Evolutionary conservation across 805 yeast genomes (phyloP).

Genomic region (Starmera dryadoides): DNA sequence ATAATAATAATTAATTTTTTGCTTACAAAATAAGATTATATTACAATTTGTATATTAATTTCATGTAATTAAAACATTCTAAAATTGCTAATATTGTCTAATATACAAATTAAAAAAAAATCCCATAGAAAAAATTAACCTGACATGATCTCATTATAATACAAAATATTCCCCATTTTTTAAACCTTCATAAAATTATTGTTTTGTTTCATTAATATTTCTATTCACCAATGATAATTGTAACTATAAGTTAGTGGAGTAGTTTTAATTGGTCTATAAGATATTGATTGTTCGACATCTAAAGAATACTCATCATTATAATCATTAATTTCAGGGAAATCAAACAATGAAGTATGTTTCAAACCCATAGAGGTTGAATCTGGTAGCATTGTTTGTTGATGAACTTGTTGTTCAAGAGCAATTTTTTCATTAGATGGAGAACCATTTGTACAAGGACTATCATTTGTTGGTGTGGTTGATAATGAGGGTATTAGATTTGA

Average conservation of each 20-base stretch:
- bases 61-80: too few relatives aligned
- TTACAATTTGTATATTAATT: too few relatives aligned
- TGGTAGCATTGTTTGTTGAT: neutral
- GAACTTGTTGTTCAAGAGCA: neutral
- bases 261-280: conserved; percentile 6
- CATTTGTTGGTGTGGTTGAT: neutral
- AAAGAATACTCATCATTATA: conserved; percentile 20
- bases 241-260: neutral
- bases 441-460: neutral
- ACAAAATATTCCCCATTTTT: too few relatives aligned
- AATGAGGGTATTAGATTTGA: neutral
- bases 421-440: neutral
- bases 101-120: too few relatives aligned
- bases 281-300: conserved; percentile 19
- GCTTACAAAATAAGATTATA: too few relatives aligned
- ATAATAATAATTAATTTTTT: too few relatives aligned
- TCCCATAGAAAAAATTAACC: too few relatives aligned
- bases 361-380: neutral
- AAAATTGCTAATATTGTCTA: too few relatives aligned
- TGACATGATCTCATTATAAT: too few relatives aligned
- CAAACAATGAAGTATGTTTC: neutral
- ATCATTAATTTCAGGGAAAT: conserved; percentile 4
- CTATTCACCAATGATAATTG: neutral
- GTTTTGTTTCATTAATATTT: too few relatives aligned
- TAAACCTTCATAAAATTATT: too few relatives aligned